phyloP scores from a whole-genome alignment of 352 stramenopile genomes.

The Phytopythium litorale region DNA sequence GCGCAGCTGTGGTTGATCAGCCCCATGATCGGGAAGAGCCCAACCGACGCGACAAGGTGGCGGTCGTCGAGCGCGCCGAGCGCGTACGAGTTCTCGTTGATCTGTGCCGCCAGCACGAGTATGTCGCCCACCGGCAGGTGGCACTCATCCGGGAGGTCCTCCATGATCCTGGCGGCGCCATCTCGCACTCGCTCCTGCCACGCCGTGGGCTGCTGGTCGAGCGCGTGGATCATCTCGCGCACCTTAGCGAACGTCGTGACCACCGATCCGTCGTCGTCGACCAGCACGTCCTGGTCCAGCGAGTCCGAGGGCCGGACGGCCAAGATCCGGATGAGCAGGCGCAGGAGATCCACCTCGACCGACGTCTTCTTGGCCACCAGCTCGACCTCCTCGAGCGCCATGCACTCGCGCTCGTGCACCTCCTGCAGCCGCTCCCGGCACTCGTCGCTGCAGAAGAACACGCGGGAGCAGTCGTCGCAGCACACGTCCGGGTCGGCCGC shows the following conservation, averaged over 20 bases:
- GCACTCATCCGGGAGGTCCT: constrained; percentile 30
- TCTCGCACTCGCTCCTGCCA: constrained; percentile 31
- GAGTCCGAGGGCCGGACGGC: constrained; percentile 20
- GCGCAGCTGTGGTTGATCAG: constrained; percentile 50
- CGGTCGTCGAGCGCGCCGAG: constrained; percentile 33
- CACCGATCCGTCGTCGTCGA: constrained; percentile 17
- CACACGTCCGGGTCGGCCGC: constrained; percentile 38
- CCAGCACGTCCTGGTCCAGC: constrained; percentile 13
- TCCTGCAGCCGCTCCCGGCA: constrained; percentile 28
- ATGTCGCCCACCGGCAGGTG: constrained; percentile 37
- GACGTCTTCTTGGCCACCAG: constrained; percentile 32
- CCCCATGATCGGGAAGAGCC: constrained; percentile 37
- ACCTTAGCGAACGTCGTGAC: constrained; percentile 29
- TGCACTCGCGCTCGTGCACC: constrained; percentile 42
- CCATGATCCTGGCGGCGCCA: constrained; percentile 26
- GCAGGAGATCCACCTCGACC: constrained; percentile 34
- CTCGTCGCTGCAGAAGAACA: constrained; percentile 45
- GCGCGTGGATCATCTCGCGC: constrained; percentile 30
- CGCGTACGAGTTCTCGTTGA: constrained; percentile 56
- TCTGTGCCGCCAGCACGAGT: constrained; percentile 36
- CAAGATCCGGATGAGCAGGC: constrained; percentile 40
- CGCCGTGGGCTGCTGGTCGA: constrained; percentile 19
- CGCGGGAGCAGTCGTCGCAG: constrained; percentile 46
- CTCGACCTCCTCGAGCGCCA: constrained; percentile 41
- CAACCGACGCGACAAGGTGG: constrained; percentile 32